These are phyloP conservation scores for Suillus subaureus DNA, from an alignment of 768 basidiomycete genomes.

Conservation along the genomic window DNA sequence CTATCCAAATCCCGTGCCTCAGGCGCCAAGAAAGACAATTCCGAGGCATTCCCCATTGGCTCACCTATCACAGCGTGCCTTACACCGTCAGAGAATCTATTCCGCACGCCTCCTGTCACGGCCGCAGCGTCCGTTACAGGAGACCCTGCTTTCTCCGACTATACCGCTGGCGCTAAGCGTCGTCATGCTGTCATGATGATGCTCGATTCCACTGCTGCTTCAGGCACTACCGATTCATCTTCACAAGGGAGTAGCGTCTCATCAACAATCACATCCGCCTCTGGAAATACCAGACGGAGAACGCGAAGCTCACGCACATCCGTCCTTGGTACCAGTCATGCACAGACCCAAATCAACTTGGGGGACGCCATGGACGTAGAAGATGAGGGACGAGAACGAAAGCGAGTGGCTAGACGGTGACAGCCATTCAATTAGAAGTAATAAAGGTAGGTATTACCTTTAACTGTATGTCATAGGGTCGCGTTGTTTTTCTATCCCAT, in stretches of 20 bases:
- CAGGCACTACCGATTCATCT: slow-evolving; percentile 39
- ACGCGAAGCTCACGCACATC: slow-evolving; percentile 52
- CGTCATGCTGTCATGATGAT: slow-evolving; percentile 81
- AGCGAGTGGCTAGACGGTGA: slow-evolving; percentile 68
- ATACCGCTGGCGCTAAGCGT: slow-evolving; percentile 66
- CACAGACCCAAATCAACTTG: slow-evolving; percentile 40
- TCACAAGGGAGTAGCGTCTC: slow-evolving; percentile 36
- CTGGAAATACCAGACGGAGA: slow-evolving; percentile 48
- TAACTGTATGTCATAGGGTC: slow-evolving; percentile 14
- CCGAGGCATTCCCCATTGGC: slow-evolving; percentile 21
- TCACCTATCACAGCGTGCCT: slow-evolving; percentile 25
- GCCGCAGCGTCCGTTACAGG: slow-evolving; percentile 32
- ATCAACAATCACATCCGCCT: slow-evolving; percentile 22
- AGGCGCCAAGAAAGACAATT: slow-evolving; percentile 30
- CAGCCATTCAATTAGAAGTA: neutral
- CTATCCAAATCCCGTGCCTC: slow-evolving; percentile 31
- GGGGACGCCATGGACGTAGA: slow-evolving; percentile 73
- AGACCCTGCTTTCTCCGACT: slow-evolving; percentile 27
- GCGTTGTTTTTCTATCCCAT: neutral
- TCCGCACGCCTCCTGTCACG: slow-evolving; percentile 28
- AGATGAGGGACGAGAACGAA: slow-evolving; percentile 75
- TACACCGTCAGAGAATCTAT: slow-evolving; percentile 30
- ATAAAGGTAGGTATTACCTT: slow-evolving; percentile 1
- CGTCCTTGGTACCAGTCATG: slow-evolving; percentile 36
- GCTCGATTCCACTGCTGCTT: slow-evolving; percentile 54